A percentile compares a stretch with the other conserved stretches of the same genome.
Evolutionary conservation across 495 filamentous ascomycete genomes (phyloP).

Genomic region (Thermothielavioides terrestris): DNA sequence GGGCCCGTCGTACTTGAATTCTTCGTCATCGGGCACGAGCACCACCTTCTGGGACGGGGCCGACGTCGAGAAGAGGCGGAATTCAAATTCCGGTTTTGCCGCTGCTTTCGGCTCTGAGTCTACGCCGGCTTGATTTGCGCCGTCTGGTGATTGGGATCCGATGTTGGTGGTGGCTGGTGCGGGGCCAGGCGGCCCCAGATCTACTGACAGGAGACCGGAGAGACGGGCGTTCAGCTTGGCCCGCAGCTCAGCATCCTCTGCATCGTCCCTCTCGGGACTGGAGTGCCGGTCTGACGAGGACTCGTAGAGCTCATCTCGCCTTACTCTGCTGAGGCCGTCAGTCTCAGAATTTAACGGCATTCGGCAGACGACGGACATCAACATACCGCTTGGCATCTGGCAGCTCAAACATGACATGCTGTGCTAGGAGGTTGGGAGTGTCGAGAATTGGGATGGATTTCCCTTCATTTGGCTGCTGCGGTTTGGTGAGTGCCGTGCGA

Average conservation of each 20-base stretch:
- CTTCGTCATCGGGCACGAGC: conserved; percentile 21
- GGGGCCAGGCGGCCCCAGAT: conserved; percentile 10
- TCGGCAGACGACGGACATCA: neutral
- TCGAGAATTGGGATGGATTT: neutral
- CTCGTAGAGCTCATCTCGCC: conserved; percentile 43
- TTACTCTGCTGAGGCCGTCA: conserved; percentile 32
- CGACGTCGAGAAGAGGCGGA: conserved; percentile 43
- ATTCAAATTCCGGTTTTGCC: conserved; percentile 41
- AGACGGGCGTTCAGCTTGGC: conserved; percentile 36
- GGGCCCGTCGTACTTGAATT: conserved; percentile 27
- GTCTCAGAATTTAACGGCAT: neutral
- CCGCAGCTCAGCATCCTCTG: conserved; percentile 23
- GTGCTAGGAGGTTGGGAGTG: neutral
- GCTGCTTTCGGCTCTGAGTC: too few relatives aligned
- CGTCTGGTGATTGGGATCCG: neutral
- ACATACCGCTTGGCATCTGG: conserved; percentile 46
- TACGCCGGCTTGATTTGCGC: too few relatives aligned
- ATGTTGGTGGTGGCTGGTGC: neutral
- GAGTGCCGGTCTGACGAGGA: conserved; percentile 22
- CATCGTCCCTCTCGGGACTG: conserved; percentile 13
- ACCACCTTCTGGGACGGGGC: conserved; percentile 28
- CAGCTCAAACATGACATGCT: conserved; percentile 41
- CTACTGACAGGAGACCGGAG: conserved; percentile 30
- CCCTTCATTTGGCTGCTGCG: neutral
- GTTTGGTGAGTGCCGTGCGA: neutral